Percentiles rank a stretch among this genome's conserved stretches.
Conservation (phyloP, 2,329 filamentous ascomycete genomes). For the Fusarium euwallaceae region DNA sequence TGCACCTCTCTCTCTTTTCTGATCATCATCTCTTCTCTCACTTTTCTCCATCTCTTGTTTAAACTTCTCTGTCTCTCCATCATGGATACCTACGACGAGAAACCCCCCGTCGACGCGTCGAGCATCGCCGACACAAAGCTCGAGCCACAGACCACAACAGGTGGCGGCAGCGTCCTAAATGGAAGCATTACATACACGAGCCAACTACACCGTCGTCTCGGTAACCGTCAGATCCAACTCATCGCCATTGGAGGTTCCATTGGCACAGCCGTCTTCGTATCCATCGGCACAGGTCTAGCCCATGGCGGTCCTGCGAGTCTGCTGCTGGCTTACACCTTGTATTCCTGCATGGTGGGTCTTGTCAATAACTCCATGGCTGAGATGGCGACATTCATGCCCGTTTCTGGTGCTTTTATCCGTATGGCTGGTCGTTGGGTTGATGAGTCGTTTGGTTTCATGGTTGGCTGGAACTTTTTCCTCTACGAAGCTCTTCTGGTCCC, state of each 20-base stretch:
- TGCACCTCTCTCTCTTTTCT: background rate
- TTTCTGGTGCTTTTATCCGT: slow-evolving; percentile 10
- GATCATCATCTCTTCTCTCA: background rate
- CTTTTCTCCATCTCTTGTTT: background rate
- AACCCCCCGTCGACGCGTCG: background rate
- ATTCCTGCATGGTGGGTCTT: slow-evolving; percentile 13
- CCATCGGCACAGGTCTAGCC: slow-evolving; percentile 10
- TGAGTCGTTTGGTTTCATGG: slow-evolving; percentile 17
- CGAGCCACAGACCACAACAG: background rate
- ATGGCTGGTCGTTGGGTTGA: slow-evolving; percentile 18
- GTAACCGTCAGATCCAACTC: slow-evolving; percentile 15
- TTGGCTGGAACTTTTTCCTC: slow-evolving; percentile 19
- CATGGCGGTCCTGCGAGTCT: slow-evolving; percentile 7
- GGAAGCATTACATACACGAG: background rate
- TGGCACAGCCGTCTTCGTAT: slow-evolving; percentile 10
- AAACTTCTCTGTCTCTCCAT: background rate
- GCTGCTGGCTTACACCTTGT: slow-evolving; percentile 4
- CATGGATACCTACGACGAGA: slow-evolving; percentile 17
- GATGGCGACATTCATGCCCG: slow-evolving; percentile 10
- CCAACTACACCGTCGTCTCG: slow-evolving; percentile 10
- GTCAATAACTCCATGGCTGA: slow-evolving; percentile 17
- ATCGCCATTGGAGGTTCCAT: slow-evolving; percentile 17
- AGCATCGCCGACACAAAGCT: slow-evolving; percentile 5
- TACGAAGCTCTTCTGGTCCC: slow-evolving; percentile 13
- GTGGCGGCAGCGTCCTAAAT: background rate